Evolutionary conservation across 257 asterid species (phyloP), one percentile per base, ranked within the genome.

Genomic region (Capsicum chinense): DNA sequence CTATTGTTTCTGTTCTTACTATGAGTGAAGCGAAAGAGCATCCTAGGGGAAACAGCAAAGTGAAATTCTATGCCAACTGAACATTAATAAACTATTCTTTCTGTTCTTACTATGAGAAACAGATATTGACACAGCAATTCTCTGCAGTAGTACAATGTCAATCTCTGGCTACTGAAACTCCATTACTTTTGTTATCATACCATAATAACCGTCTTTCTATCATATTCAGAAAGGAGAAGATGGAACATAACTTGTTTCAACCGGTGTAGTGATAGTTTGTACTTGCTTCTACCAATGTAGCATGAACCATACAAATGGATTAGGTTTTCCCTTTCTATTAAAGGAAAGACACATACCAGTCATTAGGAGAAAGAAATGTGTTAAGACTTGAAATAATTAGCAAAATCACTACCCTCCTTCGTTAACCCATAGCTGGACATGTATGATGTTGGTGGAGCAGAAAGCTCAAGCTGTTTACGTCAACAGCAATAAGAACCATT

Each of bases 81-180:
- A 39, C 78, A 69, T 37, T 16, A 35, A 69, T 39, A 15, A 69
- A 69, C 33, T 69, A 39, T 39, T 69, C 59, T 47, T 73, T 73
- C 16, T 73, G 58, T 71, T 71, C 79, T n/a, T 71, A 71, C 12
- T 44, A 71, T 71, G 57, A 71, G 79, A 26, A 26, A 26, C 33
- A 26, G 33, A n/a, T 47, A 71, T 47, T 71, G 39, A 71, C 37
- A 47, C 79, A 71, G 39, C 39, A 47, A 71, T 47, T 71, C 58
- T 47, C 57, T 47, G 57, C 57, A 71, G 58, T 44, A 71, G 58
- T 71, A 21, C n/a, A 71, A 47, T 47, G 14, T 47, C 39, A 10
- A 17, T 71, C 79, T 71, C 58, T 11, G 42, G 58, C 21, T 71
- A 47, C n/a, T n/a, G 80, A 6, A 71, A 4, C 2, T 19, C 68